phyloP scores from a whole-genome alignment of 179 eudicot genomes.

The Nepenthes alata region DNA sequence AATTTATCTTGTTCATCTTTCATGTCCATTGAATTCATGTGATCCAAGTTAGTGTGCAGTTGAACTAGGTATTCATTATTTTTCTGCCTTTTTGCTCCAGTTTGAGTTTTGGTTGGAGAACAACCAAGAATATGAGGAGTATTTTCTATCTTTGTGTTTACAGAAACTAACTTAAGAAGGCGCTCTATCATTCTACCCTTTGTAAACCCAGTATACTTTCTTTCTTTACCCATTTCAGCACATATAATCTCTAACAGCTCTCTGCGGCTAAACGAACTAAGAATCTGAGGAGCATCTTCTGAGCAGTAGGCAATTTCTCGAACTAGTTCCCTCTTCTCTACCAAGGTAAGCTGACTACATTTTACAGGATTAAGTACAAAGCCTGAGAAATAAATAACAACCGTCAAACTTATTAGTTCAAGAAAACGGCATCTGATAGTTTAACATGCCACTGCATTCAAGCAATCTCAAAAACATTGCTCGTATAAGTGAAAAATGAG shows the following conservation, averaged over 20 bases:
- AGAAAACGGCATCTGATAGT: too few relatives aligned
- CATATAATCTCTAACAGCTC: constrained; percentile 53
- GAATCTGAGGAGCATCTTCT: constrained; percentile 37
- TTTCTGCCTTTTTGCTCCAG: constrained; percentile 34
- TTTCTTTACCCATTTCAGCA: constrained; percentile 59
- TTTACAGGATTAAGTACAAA: constrained; percentile 38
- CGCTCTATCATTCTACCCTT: constrained; percentile 47
- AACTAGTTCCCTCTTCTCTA: constrained; percentile 46
- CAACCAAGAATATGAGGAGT: constrained; percentile 14
- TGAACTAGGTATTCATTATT: constrained; percentile 17
- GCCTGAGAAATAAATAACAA: constrained; percentile 19
- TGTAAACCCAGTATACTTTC: constrained; percentile 49
- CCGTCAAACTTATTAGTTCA: too few relatives aligned
- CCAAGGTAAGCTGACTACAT: constrained; percentile 42
- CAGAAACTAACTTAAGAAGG: constrained; percentile 38
- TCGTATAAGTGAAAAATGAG: too few relatives aligned
- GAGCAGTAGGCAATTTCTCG: constrained; percentile 36
- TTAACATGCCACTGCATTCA: too few relatives aligned
- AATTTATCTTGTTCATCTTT: constrained; percentile 13
- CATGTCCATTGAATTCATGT: constrained; percentile 3
- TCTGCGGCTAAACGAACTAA: constrained; percentile 43
- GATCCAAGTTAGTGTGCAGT: constrained; percentile 11
- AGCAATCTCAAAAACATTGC: too few relatives aligned
- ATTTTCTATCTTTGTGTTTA: constrained; percentile 18
- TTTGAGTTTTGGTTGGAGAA: constrained; percentile 13